These are phyloP conservation scores for Medicago truncatula DNA, from an alignment of 306 rosid genomes.

Conservation along the genomic window MtrunA17r5.0-ANR NC_053044.1:5192501-5193000, in stretches of 20 bases:
- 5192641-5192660: not conserved
- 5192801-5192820: conserved; percentile 28
- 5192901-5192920: conserved; percentile 37
- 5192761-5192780: not conserved
- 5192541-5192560: not conserved
- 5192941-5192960: not conserved
- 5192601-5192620: not conserved
- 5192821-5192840: conserved; percentile 54
- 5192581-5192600: conserved; percentile 11
- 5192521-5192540: not conserved
- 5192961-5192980: not conserved
- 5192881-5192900: conserved; percentile 51
- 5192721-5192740: conserved; percentile 24
- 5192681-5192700: conserved; percentile 43
- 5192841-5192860: conserved; percentile 56
- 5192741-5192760: conserved; percentile 1
- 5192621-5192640: not conserved
- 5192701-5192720: conserved; percentile 26
- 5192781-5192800: conserved; percentile 32
- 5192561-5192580: conserved; percentile 31
- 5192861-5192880: conserved; percentile 32
- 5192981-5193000: too few species aligned
- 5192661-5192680: conserved; percentile 40
- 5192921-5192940: conserved; percentile 2
- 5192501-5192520: not conserved